These are phyloP conservation scores for Dionaea muscipula DNA, from an alignment of 179 eudicot genomes.

Conservation along the genomic window DNA sequence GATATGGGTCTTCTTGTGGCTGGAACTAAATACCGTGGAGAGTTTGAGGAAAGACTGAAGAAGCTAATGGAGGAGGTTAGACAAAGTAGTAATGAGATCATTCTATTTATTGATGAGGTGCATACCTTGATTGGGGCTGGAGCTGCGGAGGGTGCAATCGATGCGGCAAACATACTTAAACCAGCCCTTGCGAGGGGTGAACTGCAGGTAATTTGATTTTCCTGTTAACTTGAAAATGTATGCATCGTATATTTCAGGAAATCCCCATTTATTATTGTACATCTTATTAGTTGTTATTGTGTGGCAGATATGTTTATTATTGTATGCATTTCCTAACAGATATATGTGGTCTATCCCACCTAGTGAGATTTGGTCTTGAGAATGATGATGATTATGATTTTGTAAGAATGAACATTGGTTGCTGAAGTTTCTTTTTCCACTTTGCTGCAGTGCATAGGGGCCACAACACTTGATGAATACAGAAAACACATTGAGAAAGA, in stretches of 20 bases:
- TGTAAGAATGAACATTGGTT: neutral
- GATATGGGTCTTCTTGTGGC: conserved; percentile 98
- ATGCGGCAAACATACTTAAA: conserved; percentile 94
- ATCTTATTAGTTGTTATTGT: too few relatives aligned
- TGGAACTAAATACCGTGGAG: conserved; percentile 95
- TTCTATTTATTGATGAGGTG: conserved; percentile 86
- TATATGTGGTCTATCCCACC: too few relatives aligned
- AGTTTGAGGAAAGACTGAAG: conserved; percentile 89
- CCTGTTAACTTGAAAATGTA: neutral
- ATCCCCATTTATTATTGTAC: neutral
- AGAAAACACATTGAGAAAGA: conserved; percentile 91
- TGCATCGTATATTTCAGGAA: neutral
- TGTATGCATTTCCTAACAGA: too few relatives aligned
- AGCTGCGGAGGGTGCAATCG: conserved; percentile 95
- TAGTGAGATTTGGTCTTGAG: too few relatives aligned
- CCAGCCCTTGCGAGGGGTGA: conserved; percentile 98
- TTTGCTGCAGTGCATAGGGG: conserved; percentile 61
- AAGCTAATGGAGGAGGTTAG: conserved; percentile 88
- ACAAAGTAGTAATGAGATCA: conserved; percentile 3
- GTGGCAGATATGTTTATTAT: neutral
- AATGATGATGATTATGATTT: neutral
- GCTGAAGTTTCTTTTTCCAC: neutral
- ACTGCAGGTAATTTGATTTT: conserved; percentile 46
- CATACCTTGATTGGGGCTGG: conserved; percentile 94
- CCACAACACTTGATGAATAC: conserved; percentile 91